Conservation (phyloP, 768 basidiomycete species). For the Kwoniella dendrophila region DNA sequence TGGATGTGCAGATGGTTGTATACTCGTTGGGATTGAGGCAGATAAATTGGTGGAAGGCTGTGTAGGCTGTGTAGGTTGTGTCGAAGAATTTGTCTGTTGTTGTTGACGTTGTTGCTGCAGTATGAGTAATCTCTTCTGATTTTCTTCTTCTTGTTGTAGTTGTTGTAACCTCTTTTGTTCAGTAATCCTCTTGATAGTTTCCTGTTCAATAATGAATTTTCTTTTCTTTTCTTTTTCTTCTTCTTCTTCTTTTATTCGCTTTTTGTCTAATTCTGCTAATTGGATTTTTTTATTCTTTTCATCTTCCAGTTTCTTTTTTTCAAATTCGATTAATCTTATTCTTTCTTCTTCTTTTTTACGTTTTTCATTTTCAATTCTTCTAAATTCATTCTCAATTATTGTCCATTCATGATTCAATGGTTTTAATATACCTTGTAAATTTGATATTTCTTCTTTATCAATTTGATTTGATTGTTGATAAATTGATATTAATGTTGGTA, state of each 20-base stretch:
- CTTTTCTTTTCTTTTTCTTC: slow-evolving; percentile 33
- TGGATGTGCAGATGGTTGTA: no score
- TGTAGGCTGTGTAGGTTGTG: background rate
- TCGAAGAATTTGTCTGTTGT: background rate
- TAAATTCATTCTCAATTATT: slow-evolving; percentile 6
- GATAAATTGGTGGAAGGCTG: background rate
- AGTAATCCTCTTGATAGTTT: no score
- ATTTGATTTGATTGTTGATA: slow-evolving; percentile 10
- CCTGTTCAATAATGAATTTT: no score
- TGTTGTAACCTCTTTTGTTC: no score
- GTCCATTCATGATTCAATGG: slow-evolving; percentile 13
- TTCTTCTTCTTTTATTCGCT: slow-evolving; percentile 30
- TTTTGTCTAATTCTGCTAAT: no score
- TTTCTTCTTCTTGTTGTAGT: slow-evolving; percentile 1
- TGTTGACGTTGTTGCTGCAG: background rate
- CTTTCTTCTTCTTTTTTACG: slow-evolving; percentile 16
- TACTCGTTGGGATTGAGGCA: background rate
- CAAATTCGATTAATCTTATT: slow-evolving; percentile 2
- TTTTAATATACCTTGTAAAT: slow-evolving; percentile 8
- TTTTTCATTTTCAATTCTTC: slow-evolving; percentile 28
- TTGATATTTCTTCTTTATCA: slow-evolving; percentile 25
- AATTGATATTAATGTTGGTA: slow-evolving; percentile 21
- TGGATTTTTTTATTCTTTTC: no score
- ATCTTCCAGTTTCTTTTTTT: slow-evolving; percentile 21
- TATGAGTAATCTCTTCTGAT: background rate